Percentiles rank a stretch among this genome's conserved stretches.
phyloP scores from a whole-genome alignment of 2,329 filamentous ascomycete genomes.

The Nemania abortiva region DNA sequence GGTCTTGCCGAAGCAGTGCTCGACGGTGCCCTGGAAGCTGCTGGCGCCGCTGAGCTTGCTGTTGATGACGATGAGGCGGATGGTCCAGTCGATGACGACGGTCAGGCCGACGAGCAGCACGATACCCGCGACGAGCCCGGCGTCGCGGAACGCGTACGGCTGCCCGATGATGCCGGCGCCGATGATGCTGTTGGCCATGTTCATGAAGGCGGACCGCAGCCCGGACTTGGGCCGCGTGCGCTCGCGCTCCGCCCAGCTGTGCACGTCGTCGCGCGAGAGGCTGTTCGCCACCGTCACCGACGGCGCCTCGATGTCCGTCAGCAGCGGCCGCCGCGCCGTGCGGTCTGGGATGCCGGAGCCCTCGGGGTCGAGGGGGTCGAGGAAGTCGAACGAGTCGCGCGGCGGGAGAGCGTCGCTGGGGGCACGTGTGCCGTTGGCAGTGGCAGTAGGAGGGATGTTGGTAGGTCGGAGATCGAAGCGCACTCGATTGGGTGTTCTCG shows the following conservation, averaged over 20 bases:
- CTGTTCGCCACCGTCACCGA: conserved; percentile 74
- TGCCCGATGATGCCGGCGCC: conserved; percentile 82
- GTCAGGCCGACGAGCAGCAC: conserved; percentile 83
- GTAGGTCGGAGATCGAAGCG: conserved; percentile 66
- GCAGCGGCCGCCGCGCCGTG: conserved; percentile 70
- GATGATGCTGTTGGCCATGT: conserved; percentile 99
- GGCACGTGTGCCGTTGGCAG: conserved; percentile 27
- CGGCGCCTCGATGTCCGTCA: conserved; percentile 80
- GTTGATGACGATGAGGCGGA: conserved; percentile 95
- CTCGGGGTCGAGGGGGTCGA: conserved; percentile 48
- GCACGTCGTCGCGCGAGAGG: conserved; percentile 58
- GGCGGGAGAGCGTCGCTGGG: conserved; percentile 21
- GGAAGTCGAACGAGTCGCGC: conserved; percentile 52
- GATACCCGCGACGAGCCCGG: conserved; percentile 84
- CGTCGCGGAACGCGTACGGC: conserved; percentile 95
- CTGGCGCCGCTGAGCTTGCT: conserved; percentile 94
- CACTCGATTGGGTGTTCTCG: conserved; percentile 74
- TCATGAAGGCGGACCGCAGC: conserved; percentile 93
- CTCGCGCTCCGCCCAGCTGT: conserved; percentile 66
- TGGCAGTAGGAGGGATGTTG: conserved; percentile 49
- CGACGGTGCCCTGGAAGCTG: conserved; percentile 95
- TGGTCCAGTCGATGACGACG: conserved; percentile 94
- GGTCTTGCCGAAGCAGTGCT: conserved; percentile 90
- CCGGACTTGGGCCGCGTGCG: conserved; percentile 81
- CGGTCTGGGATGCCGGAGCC: conserved; percentile 49